phyloP scores from a whole-genome alignment of 2,329 filamentous ascomycete species.

The Penicillium sp. region DNA sequence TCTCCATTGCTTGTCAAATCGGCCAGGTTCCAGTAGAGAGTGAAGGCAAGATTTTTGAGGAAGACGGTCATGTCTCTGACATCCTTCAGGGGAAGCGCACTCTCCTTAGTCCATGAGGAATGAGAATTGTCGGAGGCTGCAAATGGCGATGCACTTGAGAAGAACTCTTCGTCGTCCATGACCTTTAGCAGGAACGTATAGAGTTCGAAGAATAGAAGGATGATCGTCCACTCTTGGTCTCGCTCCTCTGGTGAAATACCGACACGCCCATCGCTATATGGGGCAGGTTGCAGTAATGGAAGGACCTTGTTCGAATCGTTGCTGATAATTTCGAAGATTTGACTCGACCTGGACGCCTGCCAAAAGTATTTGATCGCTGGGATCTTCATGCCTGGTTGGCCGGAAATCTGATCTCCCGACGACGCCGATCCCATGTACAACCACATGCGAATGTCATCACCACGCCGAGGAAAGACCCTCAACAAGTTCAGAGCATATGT shows the following conservation, averaged over 20 bases:
- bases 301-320: conserved; percentile 61
- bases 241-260: conserved; percentile 44
- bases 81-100: conserved; percentile 70
- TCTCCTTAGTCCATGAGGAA: conserved; percentile 59
- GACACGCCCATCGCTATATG: conserved; percentile 33
- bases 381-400: conserved; percentile 40
- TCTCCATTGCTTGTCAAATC: conserved; percentile 57
- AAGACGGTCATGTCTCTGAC: conserved; percentile 76
- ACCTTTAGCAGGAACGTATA: conserved; percentile 91
- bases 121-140: conserved; percentile 50
- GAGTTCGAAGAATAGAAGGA: conserved; percentile 88
- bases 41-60: conserved; percentile 87
- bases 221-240: conserved; percentile 79
- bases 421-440: conserved; percentile 74
- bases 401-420: conserved; percentile 36
- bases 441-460: conserved; percentile 93
- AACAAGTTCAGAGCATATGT: conserved; percentile 85
- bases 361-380: conserved; percentile 85
- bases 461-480: conserved; percentile 76
- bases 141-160: conserved; percentile 58
- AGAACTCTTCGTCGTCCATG: conserved; percentile 96
- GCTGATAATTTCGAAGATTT: conserved; percentile 59
- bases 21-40: conserved; percentile 78
- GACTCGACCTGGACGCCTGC: conserved; percentile 63
- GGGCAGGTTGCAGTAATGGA: conserved; percentile 53